Conservation (phyloP, 306 rosid genomes). For the Purshia tridentata region DNA sequence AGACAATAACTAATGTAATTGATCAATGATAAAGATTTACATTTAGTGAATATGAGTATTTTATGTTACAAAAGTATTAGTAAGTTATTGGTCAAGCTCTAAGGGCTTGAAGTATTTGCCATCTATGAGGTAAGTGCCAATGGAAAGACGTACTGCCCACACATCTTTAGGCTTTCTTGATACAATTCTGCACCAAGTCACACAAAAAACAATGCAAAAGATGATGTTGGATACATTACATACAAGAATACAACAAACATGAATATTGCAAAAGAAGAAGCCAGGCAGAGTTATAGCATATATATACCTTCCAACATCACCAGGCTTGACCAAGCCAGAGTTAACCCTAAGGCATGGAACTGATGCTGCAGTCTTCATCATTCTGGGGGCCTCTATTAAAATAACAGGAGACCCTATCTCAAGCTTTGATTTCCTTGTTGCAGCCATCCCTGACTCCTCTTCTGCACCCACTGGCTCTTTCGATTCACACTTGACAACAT, state of each 20-base stretch:
- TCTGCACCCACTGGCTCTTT: constrained; percentile 32
- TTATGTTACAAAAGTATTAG: too few species aligned
- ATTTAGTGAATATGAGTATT: too few species aligned
- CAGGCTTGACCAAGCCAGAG: constrained; percentile 69
- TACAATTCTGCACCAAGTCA: constrained; percentile 53
- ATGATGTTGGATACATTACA: background rate
- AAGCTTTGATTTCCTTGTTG: constrained; percentile 39
- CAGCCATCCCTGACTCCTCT: background rate
- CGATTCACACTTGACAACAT: constrained; percentile 46
- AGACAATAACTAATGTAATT: too few species aligned
- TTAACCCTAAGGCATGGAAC: constrained; percentile 72
- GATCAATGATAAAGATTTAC: too few species aligned
- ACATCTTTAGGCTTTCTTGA: constrained; percentile 89
- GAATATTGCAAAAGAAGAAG: too few species aligned
- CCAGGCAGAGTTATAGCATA: too few species aligned
- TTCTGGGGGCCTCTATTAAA: constrained; percentile 68
- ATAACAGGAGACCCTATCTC: constrained; percentile 78
- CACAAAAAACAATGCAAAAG: background rate
- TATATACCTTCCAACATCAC: constrained; percentile 81
- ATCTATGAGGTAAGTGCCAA: constrained; percentile 83
- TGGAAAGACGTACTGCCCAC: constrained; percentile 71
- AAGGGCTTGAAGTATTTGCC: constrained; percentile 82
- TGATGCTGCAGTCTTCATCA: constrained; percentile 70
- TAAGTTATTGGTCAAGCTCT: constrained; percentile 45
- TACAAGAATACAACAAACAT: background rate